Percentiles rank a stretch among this genome's conserved stretches.
Conservation (phyloP, 2,329 filamentous ascomycete genomes). For the Nothomitra cinnamomea region DNA sequence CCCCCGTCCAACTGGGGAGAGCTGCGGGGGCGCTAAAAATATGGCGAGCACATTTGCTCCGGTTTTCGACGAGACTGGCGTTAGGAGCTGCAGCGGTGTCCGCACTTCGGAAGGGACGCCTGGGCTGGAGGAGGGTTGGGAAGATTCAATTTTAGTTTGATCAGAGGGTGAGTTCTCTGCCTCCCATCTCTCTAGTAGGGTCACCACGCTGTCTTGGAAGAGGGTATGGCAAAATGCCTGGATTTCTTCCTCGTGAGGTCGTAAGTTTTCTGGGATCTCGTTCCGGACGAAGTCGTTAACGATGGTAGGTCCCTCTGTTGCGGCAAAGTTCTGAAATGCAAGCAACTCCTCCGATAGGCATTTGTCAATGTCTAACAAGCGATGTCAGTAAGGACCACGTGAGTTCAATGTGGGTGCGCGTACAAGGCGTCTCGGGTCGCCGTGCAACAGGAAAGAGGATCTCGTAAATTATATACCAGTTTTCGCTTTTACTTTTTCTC, state of each 20-base stretch:
- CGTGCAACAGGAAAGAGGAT: slow-evolving; percentile 1
- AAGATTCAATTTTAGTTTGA: not conserved
- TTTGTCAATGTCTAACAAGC: not conserved
- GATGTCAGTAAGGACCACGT: not conserved
- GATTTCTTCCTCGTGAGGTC: not conserved
- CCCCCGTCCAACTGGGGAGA: not conserved
- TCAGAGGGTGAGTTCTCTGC: not conserved
- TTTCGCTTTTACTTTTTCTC: slow-evolving; percentile 1
- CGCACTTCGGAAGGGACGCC: not conserved
- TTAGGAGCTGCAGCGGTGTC: not conserved
- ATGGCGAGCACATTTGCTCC: not conserved
- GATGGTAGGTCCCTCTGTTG: not conserved
- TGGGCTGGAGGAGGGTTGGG: not conserved
- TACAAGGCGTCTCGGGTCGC: not conserved
- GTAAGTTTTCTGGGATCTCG: slow-evolving; percentile 1
- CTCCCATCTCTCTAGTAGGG: slow-evolving; percentile 2
- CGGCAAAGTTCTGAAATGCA: slow-evolving; percentile 2
- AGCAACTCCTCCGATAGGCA: not conserved
- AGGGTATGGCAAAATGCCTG: not conserved
- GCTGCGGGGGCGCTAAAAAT: not conserved
- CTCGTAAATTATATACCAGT: slow-evolving; percentile 4
- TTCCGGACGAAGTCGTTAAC: not conserved
- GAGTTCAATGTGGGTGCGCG: not conserved
- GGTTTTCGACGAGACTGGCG: not conserved
- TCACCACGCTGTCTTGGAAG: slow-evolving; percentile 1